These are phyloP conservation scores for Spatholobus suberectus DNA, from an alignment of 306 rosid species.

Conservation along the genomic window DNA sequence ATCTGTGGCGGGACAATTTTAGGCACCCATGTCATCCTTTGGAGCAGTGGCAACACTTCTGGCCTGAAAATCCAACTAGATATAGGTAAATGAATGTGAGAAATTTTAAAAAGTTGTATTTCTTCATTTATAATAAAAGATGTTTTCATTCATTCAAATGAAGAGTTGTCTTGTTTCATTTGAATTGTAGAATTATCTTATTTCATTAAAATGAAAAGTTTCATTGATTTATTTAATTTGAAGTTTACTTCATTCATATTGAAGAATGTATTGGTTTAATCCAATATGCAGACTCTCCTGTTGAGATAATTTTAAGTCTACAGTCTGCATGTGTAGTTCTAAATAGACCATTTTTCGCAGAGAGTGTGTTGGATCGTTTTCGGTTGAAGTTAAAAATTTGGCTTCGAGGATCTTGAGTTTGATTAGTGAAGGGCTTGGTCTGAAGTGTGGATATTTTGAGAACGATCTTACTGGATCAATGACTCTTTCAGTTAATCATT, in stretches of 20 bases:
- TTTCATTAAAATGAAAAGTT: no score
- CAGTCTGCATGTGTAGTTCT: not conserved
- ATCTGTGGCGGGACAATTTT: slow-evolving; percentile 42
- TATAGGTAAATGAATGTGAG: slow-evolving; percentile 3
- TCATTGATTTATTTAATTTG: no score
- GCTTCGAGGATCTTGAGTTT: slow-evolving; percentile 37
- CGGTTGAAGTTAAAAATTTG: slow-evolving; percentile 36
- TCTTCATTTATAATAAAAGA: not conserved
- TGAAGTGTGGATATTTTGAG: slow-evolving; percentile 36
- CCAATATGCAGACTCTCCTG: not conserved
- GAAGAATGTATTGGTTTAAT: not conserved
- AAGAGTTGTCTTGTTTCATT: not conserved
- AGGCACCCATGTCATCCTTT: slow-evolving; percentile 42
- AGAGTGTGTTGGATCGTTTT: slow-evolving; percentile 37
- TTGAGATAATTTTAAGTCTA: no score
- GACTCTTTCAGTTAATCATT: not conserved
- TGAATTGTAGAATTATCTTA: no score
- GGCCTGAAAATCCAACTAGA: slow-evolving; percentile 45
- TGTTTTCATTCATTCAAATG: not conserved
- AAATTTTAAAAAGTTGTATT: not conserved
- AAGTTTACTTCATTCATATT: not conserved
- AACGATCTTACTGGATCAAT: slow-evolving; percentile 30
- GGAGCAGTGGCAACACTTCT: slow-evolving; percentile 40
- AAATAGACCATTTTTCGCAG: not conserved
- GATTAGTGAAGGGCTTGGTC: slow-evolving; percentile 42